Evolutionary conservation across 805 yeast genomes (phyloP).

Genomic region (Wickerhamomyces xylosicus): DNA sequence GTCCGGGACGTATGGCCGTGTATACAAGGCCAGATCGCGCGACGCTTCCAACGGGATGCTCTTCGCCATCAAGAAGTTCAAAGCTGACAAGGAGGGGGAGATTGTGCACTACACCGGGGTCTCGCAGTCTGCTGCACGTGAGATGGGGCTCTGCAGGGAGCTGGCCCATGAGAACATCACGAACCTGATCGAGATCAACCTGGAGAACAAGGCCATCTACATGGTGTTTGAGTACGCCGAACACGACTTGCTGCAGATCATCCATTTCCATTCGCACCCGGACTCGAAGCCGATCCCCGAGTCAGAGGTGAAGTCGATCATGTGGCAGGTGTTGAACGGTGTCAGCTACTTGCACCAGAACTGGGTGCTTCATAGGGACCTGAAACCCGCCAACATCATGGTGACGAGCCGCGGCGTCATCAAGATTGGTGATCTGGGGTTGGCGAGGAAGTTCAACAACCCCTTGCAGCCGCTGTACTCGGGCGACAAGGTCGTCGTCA

Average conservation of each 20-base stretch:
- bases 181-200: slow-evolving; percentile 66
- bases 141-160: slow-evolving; percentile 91
- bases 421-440: slow-evolving; percentile 90
- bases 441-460: slow-evolving; percentile 80
- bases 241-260: slow-evolving; percentile 87
- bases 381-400: slow-evolving; percentile 98
- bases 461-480: slow-evolving; percentile 79
- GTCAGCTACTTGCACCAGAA: slow-evolving; percentile 87
- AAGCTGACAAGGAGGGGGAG: slow-evolving; percentile 88
- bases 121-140: slow-evolving; percentile 92
- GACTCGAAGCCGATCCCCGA: slow-evolving; percentile 73
- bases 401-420: slow-evolving; percentile 83
- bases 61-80: slow-evolving; percentile 88
- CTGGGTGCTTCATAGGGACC: slow-evolving; percentile 92
- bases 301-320: slow-evolving; percentile 66
- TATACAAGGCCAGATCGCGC: slow-evolving; percentile 71
- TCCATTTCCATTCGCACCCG: slow-evolving; percentile 90
- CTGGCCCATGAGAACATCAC: slow-evolving; percentile 73
- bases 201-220: slow-evolving; percentile 83
- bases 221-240: slow-evolving; percentile 96
- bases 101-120: slow-evolving; percentile 86
- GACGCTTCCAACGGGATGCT: slow-evolving; percentile 16
- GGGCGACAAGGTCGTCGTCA: slow-evolving; percentile 93
- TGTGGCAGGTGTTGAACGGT: slow-evolving; percentile 91
- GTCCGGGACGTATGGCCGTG: slow-evolving; percentile 96